Evolutionary conservation across 345 rosid species (phyloP).

Genomic region (Excoecaria cochinchinensis): DNA sequence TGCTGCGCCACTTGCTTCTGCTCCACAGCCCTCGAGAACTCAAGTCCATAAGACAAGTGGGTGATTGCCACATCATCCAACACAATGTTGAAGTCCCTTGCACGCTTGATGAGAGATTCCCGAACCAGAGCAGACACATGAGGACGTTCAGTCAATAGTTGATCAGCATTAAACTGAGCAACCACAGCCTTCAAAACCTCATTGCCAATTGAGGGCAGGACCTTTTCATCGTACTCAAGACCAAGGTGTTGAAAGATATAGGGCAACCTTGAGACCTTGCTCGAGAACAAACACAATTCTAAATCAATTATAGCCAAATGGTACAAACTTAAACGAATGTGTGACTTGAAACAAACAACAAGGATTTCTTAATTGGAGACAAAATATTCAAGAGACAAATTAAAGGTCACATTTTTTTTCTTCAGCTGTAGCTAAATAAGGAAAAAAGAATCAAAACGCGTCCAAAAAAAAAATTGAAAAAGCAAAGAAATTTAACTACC

Average conservation of each 20-base stretch:
- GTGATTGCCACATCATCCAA: slow-evolving; percentile 96
- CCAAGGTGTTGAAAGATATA: slow-evolving; percentile 82
- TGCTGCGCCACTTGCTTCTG: slow-evolving; percentile 99
- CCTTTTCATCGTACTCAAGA: slow-evolving; percentile 88
- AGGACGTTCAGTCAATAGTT: slow-evolving; percentile 97
- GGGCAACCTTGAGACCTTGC: slow-evolving; percentile 68
- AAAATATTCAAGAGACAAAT: no score
- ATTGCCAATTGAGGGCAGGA: slow-evolving; percentile 95
- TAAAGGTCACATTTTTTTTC: no score
- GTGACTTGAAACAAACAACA: not conserved
- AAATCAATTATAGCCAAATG: not conserved
- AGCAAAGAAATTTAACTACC: no score
- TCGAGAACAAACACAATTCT: not conserved
- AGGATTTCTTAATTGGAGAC: no score
- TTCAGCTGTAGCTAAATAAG: no score
- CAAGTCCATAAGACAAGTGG: slow-evolving; percentile 83
- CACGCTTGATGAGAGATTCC: slow-evolving; percentile 68
- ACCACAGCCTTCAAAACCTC: slow-evolving; percentile 98
- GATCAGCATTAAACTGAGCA: slow-evolving; percentile 98
- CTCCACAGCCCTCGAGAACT: slow-evolving; percentile 96
- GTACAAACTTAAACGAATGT: not conserved
- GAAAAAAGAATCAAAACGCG: no score
- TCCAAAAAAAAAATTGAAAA: no score
- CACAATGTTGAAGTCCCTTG: slow-evolving; percentile 79
- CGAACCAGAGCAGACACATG: slow-evolving; percentile 88